Percentiles rank a stretch among this genome's conserved stretches.
phyloP scores from a whole-genome alignment of 2,329 filamentous ascomycete species.

The Neophaeococcomyces mojaviensis region DNA sequence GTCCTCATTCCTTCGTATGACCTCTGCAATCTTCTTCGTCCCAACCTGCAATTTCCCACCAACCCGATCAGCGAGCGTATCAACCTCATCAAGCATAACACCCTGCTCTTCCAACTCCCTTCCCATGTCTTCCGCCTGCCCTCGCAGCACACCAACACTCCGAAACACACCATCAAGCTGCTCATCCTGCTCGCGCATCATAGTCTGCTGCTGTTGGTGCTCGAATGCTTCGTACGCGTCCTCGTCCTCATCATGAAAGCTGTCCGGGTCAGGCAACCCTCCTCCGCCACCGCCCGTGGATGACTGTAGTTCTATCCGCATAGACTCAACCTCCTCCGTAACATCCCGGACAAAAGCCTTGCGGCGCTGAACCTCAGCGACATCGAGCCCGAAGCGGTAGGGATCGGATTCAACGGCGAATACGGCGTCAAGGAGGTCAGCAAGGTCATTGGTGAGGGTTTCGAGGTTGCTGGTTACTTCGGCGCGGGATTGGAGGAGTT shows the following conservation, averaged over 20 bases:
- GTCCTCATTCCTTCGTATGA: constrained; percentile 90
- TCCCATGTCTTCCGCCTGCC: constrained; percentile 93
- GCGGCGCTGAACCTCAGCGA: constrained; percentile 72
- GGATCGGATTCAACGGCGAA: constrained; percentile 81
- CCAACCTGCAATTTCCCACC: constrained; percentile 78
- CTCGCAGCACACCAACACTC: constrained; percentile 81
- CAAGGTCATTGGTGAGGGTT: constrained; percentile 75
- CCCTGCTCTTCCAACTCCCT: constrained; percentile 91
- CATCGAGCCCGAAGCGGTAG: constrained; percentile 74
- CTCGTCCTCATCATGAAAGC: constrained; percentile 46
- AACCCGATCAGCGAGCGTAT: constrained; percentile 77
- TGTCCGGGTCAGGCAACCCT: constrained; percentile 54
- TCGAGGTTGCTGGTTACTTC: constrained; percentile 73
- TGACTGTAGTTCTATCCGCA: constrained; percentile 72
- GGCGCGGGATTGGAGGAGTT: constrained; percentile 54
- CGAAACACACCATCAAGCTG: constrained; percentile 86
- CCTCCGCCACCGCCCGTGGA: constrained; percentile 24
- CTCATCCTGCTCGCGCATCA: constrained; percentile 92
- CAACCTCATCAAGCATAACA: constrained; percentile 79
- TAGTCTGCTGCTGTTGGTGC: constrained; percentile 79
- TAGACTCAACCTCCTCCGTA: constrained; percentile 79
- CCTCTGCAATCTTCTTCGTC: constrained; percentile 74
- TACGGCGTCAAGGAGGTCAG: constrained; percentile 81
- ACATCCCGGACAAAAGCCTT: constrained; percentile 80
- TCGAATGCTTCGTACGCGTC: constrained; percentile 75